Percentiles rank a stretch among this genome's conserved stretches.
Conservation (phyloP, 2,329 filamentous ascomycete species). For the Sporothrix curviconia region DNA sequence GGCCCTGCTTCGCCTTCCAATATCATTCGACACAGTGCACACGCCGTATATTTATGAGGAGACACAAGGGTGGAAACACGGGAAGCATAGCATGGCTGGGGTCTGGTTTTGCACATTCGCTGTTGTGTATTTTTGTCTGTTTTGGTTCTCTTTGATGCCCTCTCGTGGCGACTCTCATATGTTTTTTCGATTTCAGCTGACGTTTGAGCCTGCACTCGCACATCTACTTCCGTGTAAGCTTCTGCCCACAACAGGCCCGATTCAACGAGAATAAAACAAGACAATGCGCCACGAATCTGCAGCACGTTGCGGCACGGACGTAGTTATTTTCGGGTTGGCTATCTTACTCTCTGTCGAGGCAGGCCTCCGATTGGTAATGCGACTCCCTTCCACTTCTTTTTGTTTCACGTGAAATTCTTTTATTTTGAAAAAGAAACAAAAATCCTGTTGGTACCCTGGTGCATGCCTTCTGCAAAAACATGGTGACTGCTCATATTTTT, state of each 20-base stretch:
- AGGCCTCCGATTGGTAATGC: no score
- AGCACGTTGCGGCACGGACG: background rate
- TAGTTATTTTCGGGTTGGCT: background rate
- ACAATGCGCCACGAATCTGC: background rate
- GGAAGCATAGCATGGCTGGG: no score
- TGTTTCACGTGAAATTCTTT: no score
- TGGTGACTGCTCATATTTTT: no score
- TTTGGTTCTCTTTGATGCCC: background rate
- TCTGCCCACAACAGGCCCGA: background rate
- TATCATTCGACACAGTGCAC: no score
- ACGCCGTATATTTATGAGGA: no score
- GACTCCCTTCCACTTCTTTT: no score
- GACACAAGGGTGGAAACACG: background rate
- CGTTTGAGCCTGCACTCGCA: background rate
- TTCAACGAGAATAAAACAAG: background rate
- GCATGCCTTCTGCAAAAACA: no score
- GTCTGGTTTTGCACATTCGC: no score
- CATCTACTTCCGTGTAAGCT: background rate
- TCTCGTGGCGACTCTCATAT: background rate
- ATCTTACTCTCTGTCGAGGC: background rate
- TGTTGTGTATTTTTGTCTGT: background rate
- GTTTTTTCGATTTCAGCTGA: background rate
- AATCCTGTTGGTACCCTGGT: no score
- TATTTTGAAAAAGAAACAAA: no score
- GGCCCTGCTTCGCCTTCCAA: no score